A percentile compares a stretch with the other conserved stretches of the same genome.
phyloP scores from a whole-genome alignment of 257 asterid species.

The Apocynum venetum region DNA sequence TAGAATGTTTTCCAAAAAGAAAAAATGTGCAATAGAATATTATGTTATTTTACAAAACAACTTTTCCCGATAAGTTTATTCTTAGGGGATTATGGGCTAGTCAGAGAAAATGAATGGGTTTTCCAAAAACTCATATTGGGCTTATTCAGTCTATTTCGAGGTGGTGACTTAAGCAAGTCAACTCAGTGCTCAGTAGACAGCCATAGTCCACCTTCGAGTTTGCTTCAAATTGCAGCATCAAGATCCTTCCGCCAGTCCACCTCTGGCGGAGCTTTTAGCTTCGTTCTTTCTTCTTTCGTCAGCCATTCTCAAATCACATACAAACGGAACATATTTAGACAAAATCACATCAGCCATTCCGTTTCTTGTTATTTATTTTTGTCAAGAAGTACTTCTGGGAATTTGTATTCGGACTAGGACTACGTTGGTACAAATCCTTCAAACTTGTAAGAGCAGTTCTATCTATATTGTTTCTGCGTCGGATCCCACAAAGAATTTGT shows the following conservation, averaged over 20 bases:
- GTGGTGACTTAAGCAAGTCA: not conserved
- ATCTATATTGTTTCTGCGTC: not conserved
- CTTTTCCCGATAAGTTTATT: too few relatives aligned
- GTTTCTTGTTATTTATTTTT: not conserved
- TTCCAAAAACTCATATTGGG: not conserved
- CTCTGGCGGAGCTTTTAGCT: not conserved
- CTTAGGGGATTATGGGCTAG: too few relatives aligned
- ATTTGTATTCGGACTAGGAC: not conserved
- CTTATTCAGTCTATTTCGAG: not conserved
- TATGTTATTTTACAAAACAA: too few relatives aligned
- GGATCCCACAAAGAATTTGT: not conserved
- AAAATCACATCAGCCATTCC: not conserved
- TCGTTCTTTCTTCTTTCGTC: not conserved
- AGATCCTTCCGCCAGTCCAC: not conserved
- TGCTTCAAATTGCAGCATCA: not conserved
- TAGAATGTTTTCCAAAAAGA: too few relatives aligned
- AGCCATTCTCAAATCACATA: not conserved
- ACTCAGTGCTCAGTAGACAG: not conserved
- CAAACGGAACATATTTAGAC: not conserved
- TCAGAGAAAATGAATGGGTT: too few relatives aligned
- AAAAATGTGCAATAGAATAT: too few relatives aligned
- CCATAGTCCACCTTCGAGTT: not conserved
- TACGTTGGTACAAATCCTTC: not conserved
- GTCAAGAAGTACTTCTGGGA: not conserved
- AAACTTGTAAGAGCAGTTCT: not conserved